phyloP scores from a whole-genome alignment of 2,329 filamentous ascomycete species.

The Hypomyces perniciosus region DNA sequence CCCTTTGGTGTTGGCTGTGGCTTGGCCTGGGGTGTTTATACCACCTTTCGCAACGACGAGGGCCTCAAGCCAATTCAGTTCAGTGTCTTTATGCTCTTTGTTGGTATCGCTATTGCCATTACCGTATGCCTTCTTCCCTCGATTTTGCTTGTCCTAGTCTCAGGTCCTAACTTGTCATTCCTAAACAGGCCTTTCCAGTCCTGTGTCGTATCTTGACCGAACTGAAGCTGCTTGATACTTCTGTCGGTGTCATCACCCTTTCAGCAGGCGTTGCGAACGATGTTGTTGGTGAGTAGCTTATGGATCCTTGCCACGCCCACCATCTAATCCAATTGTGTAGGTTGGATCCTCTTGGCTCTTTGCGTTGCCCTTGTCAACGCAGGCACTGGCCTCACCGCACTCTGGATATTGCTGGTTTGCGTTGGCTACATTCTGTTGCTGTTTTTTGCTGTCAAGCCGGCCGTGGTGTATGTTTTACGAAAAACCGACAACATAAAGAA shows the following conservation, averaged over 20 bases:
- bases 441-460: conserved; percentile 64
- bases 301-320: neutral
- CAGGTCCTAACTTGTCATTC: conserved; percentile 77
- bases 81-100: conserved; percentile 61
- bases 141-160: conserved; percentile 65
- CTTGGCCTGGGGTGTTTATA: conserved; percentile 74
- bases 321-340: conserved; percentile 14
- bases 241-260: conserved; percentile 81
- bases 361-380: conserved; percentile 93
- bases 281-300: conserved; percentile 36
- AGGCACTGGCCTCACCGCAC: conserved; percentile 69
- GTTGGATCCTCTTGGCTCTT: conserved; percentile 84
- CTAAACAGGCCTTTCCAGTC: conserved; percentile 65
- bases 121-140: conserved; percentile 39
- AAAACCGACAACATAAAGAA: conserved; percentile 75
- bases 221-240: conserved; percentile 74
- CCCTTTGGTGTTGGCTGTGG: conserved; percentile 78
- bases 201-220: conserved; percentile 91
- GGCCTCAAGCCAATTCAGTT: conserved; percentile 40
- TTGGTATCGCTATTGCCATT: conserved; percentile 89
- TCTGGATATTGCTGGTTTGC: conserved; percentile 75
- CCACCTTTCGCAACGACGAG: conserved; percentile 55
- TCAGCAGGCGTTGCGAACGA: conserved; percentile 92
- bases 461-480: conserved; percentile 67
- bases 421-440: conserved; percentile 73